Evolutionary conservation across 208 protist species (phyloP).

Genomic region (Tritrichomonas musculus): DNA sequence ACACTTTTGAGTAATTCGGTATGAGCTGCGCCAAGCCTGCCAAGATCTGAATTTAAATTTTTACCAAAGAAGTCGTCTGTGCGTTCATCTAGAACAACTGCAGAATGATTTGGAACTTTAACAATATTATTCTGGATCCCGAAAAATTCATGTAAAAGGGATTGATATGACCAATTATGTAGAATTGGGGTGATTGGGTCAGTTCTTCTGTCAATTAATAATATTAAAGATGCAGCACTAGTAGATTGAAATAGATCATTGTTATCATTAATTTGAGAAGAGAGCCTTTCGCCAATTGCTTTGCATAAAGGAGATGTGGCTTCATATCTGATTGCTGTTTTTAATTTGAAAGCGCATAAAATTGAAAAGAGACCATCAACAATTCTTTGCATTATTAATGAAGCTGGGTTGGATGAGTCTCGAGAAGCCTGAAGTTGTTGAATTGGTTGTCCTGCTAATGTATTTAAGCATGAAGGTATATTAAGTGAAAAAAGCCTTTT

Average conservation of each 20-base stretch:
- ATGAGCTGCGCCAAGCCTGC: not conserved
- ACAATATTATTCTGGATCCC: not conserved
- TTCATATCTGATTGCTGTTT: not conserved
- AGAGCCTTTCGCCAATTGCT: not conserved
- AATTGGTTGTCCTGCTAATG: not conserved
- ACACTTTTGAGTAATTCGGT: not conserved
- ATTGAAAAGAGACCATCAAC: constrained; percentile 22
- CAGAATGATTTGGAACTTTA: not conserved
- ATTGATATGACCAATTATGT: not conserved
- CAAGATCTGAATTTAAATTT: not conserved
- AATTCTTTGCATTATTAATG: not conserved
- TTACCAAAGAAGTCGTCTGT: not conserved
- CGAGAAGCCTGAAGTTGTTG: too few relatives aligned
- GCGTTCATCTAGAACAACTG: not conserved
- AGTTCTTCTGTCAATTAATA: not conserved
- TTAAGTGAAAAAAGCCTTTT: not conserved
- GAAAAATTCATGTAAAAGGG: not conserved
- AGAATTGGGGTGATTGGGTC: not conserved
- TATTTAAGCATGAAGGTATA: not conserved
- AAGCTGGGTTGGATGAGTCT: too few relatives aligned
- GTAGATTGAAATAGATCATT: not conserved
- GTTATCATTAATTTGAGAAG: not conserved
- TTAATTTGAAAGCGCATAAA: not conserved
- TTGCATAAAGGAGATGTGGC: not conserved
- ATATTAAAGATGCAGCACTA: not conserved